Conservation (phyloP, 2,329 filamentous ascomycete species). For the Lanzia echinophila region DNA sequence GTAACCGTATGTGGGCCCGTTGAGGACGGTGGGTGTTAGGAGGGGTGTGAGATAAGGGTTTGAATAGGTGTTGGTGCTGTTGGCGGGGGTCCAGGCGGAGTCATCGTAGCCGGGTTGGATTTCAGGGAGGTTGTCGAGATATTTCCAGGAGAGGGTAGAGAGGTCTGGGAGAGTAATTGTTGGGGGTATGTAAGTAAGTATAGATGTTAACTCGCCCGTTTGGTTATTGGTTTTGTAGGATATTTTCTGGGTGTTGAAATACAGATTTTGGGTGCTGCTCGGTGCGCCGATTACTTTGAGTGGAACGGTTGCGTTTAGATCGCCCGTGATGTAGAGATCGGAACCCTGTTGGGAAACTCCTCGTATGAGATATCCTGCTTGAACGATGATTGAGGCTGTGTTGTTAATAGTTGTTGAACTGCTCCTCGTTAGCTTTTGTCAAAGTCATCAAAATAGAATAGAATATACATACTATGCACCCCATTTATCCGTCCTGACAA, state of each 20-base stretch:
- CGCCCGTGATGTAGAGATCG: slow-evolving; percentile 58
- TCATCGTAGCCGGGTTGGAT: slow-evolving; percentile 60
- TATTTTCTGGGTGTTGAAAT: slow-evolving; percentile 50
- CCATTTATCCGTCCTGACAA: slow-evolving; percentile 36
- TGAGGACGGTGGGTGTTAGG: slow-evolving; percentile 60
- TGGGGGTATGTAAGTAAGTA: slow-evolving; percentile 44
- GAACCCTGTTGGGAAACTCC: slow-evolving; percentile 48
- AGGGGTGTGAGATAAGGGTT: slow-evolving; percentile 45
- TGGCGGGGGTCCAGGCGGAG: slow-evolving; percentile 55
- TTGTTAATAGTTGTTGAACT: slow-evolving; percentile 28
- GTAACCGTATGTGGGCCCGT: slow-evolving; percentile 67
- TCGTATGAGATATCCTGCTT: slow-evolving; percentile 58
- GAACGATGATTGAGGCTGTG: slow-evolving; percentile 49
- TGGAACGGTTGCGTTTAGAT: slow-evolving; percentile 62
- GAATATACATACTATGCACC: slow-evolving; percentile 28
- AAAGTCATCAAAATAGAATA: too few relatives aligned
- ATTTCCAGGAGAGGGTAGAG: slow-evolving; percentile 57
- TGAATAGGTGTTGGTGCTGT: slow-evolving; percentile 46
- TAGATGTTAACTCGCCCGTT: slow-evolving; percentile 45
- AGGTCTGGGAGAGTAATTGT: slow-evolving; percentile 51
- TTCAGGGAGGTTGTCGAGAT: slow-evolving; percentile 66
- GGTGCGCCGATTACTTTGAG: slow-evolving; percentile 64
- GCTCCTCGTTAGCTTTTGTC: slow-evolving; percentile 10
- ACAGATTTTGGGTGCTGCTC: slow-evolving; percentile 43
- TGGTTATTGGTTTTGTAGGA: slow-evolving; percentile 35